Evolutionary conservation across 768 basidiomycete species (phyloP).

Genomic region (Agrocybe praecox): DNA sequence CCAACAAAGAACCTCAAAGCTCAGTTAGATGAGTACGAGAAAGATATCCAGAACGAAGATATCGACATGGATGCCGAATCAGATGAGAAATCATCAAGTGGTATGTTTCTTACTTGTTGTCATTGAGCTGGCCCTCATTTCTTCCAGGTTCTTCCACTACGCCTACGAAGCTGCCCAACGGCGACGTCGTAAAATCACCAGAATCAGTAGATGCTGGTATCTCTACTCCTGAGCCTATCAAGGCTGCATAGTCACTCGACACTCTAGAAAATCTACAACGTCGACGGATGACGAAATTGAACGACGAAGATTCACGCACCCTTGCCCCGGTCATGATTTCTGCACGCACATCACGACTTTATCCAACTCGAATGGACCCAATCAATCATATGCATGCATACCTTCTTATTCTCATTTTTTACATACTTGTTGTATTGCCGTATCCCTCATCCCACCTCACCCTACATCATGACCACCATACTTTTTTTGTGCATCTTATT

Average conservation of each 20-base stretch:
- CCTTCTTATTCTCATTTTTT: neutral
- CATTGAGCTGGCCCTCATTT: too few species aligned
- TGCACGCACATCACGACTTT: neutral
- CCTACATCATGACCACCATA: neutral
- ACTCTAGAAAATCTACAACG: too few species aligned
- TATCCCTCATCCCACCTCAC: neutral
- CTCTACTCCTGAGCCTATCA: neutral
- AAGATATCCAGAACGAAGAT: slow-evolving; percentile 38
- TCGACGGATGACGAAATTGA: too few species aligned
- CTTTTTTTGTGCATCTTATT: neutral
- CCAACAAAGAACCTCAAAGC: slow-evolving; percentile 59
- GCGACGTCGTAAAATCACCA: neutral
- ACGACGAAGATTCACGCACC: too few species aligned
- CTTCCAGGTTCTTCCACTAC: neutral
- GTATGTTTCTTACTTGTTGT: slow-evolving; percentile 4
- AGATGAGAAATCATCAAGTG: slow-evolving; percentile 7
- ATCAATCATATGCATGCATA: neutral
- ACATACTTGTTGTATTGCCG: neutral
- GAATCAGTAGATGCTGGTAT: neutral
- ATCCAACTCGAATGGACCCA: neutral
- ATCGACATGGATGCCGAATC: slow-evolving; percentile 40
- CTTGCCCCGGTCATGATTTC: neutral
- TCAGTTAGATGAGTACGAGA: slow-evolving; percentile 65
- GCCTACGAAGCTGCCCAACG: neutral
- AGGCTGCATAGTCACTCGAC: neutral